Evolutionary conservation across 2,329 filamentous ascomycete genomes (phyloP).

Genomic region (Corynespora cassiicola): DNA sequence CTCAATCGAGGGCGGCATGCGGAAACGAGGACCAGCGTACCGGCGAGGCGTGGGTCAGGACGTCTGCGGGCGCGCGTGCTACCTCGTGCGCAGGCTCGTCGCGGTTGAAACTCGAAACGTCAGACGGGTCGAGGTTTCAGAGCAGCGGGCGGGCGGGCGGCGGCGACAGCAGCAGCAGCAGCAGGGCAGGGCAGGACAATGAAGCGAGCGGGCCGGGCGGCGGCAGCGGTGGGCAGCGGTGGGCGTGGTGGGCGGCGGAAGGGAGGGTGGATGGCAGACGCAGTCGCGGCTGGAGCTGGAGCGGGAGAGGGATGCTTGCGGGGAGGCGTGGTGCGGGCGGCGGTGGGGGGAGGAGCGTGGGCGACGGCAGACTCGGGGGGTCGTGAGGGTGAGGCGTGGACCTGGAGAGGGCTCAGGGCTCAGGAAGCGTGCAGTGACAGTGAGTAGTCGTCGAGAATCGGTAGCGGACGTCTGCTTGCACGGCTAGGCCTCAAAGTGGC

Average conservation of each 20-base stretch:
- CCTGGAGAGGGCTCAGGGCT: too few relatives aligned
- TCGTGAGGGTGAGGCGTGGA: too few relatives aligned
- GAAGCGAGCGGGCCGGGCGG: constrained; percentile 22
- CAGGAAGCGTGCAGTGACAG: too few relatives aligned
- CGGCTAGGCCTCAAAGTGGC: too few relatives aligned
- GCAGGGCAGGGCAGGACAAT: constrained; percentile 34
- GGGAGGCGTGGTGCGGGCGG: constrained; percentile 2
- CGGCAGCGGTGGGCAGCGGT: too few relatives aligned
- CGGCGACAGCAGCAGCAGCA: too few relatives aligned
- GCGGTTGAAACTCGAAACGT: constrained; percentile 49
- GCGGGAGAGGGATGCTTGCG: constrained; percentile 2
- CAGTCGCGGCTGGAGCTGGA: constrained; percentile 20
- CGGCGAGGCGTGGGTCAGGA: constrained; percentile 35
- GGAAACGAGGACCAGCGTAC: constrained; percentile 33
- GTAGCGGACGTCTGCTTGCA: too few relatives aligned
- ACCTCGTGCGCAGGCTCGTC: constrained; percentile 37
- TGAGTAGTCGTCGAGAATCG: too few relatives aligned
- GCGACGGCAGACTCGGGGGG: too few relatives aligned
- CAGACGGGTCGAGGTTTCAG: constrained; percentile 38
- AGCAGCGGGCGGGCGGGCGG: constrained; percentile 29
- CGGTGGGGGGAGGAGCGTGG: not conserved
- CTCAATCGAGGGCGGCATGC: constrained; percentile 22
- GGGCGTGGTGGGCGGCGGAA: constrained; percentile 16
- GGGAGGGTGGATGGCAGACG: constrained; percentile 25
- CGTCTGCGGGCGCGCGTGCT: constrained; percentile 42